These are phyloP conservation scores for Lasiodiplodia hormozganensis DNA, from an alignment of 2,329 filamentous ascomycete species.

Conservation along the genomic window DNA sequence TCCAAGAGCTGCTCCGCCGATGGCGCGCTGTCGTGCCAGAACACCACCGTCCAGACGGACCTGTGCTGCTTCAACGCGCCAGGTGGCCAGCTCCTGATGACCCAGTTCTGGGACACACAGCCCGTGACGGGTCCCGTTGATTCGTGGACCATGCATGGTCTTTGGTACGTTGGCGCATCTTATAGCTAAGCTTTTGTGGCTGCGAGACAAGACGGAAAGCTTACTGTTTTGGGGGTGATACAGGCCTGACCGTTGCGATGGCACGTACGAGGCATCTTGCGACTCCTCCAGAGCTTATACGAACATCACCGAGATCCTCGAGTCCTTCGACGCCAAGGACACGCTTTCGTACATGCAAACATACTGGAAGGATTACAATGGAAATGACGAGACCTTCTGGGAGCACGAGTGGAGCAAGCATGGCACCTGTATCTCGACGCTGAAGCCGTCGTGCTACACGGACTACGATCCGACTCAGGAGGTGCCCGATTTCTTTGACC, in stretches of 20 bases:
- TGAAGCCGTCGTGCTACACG: constrained; percentile 69
- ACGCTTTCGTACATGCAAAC: constrained; percentile 71
- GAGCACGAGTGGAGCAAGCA: constrained; percentile 76
- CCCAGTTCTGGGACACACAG: constrained; percentile 78
- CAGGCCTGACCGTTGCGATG: constrained; percentile 67
- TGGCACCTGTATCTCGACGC: constrained; percentile 75
- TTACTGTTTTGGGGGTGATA: constrained; percentile 5
- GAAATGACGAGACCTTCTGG: constrained; percentile 71
- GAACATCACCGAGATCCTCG: constrained; percentile 70
- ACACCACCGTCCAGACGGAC: constrained; percentile 65
- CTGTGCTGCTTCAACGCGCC: constrained; percentile 79
- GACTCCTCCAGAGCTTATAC: constrained; percentile 67
- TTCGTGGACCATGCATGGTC: constrained; percentile 74
- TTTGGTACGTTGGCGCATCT: constrained; percentile 56
- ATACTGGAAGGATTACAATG: constrained; percentile 74
- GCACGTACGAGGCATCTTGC: constrained; percentile 71
- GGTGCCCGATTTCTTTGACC: constrained; percentile 72
- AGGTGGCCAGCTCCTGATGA: constrained; percentile 73
- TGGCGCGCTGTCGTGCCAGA: constrained; percentile 67
- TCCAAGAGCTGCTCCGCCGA: constrained; percentile 42
- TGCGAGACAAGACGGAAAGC: not conserved
- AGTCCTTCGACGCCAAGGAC: constrained; percentile 59
- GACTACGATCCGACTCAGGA: constrained; percentile 66
- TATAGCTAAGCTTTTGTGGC: constrained; percentile 4
- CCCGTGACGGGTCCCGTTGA: constrained; percentile 61